A percentile compares a stretch with the other conserved stretches of the same genome.
Conservation (phyloP, 2,329 filamentous ascomycete genomes). For the Byssoonygena ceratinophila region DNA sequence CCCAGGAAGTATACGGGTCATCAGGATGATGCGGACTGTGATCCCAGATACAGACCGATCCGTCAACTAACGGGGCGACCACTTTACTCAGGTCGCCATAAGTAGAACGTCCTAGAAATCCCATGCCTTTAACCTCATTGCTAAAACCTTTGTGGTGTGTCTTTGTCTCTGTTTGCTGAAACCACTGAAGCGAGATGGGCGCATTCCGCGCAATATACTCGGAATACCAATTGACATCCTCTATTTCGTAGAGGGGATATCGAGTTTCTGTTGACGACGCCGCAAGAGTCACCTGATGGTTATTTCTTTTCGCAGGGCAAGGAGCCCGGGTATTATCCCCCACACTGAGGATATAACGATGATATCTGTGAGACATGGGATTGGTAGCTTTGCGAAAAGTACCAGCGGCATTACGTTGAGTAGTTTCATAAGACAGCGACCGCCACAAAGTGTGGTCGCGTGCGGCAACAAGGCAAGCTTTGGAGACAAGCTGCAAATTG, state of each 20-base stretch:
- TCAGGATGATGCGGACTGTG: constrained; percentile 37
- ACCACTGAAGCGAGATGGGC: constrained; percentile 64
- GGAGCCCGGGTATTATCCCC: neutral
- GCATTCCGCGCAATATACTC: constrained; percentile 79
- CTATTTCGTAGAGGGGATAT: constrained; percentile 61
- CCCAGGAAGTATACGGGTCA: constrained; percentile 34
- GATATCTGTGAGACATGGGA: neutral
- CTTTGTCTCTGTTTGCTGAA: constrained; percentile 48
- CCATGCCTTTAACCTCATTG: constrained; percentile 61
- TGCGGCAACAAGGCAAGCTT: constrained; percentile 53
- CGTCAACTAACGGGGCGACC: constrained; percentile 72
- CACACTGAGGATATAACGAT: neutral
- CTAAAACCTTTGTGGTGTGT: constrained; percentile 31
- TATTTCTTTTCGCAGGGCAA: neutral
- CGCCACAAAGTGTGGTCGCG: constrained; percentile 72
- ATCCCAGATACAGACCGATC: constrained; percentile 81
- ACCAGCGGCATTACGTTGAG: neutral
- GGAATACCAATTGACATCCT: constrained; percentile 72
- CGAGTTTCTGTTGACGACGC: constrained; percentile 38
- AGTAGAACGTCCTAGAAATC: constrained; percentile 49
- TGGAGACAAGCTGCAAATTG: constrained; percentile 58
- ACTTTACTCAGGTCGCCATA: constrained; percentile 49
- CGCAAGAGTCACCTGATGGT: neutral
- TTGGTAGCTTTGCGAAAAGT: constrained; percentile 41
- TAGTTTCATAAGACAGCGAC: constrained; percentile 52